Conservation (phyloP, 2,329 filamentous ascomycete species). For the Paracoccidioides lutzii region DNA sequence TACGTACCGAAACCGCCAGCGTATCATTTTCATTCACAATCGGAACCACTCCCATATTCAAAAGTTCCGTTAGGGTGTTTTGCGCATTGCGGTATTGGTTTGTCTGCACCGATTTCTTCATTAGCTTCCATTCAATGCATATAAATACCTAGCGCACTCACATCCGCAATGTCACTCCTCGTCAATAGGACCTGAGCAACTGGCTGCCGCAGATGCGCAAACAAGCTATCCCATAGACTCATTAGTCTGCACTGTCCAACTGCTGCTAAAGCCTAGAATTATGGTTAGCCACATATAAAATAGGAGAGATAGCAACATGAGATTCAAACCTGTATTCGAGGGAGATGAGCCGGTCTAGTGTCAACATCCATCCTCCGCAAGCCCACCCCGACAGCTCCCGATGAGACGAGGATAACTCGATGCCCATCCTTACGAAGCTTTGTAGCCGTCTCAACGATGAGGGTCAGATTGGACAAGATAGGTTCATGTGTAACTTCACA, state of each 20-base stretch:
- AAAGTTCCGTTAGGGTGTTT: constrained; percentile 79
- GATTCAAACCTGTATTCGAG: constrained; percentile 58
- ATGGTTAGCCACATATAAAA: constrained; percentile 5
- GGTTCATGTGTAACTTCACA: constrained; percentile 93
- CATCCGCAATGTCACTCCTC: constrained; percentile 89
- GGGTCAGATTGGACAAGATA: constrained; percentile 73
- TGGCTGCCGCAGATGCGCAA: constrained; percentile 74
- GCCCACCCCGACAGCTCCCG: constrained; percentile 89
- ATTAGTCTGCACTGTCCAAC: constrained; percentile 94
- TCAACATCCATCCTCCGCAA: constrained; percentile 80
- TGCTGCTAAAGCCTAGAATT: constrained; percentile 63
- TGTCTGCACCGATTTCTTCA: constrained; percentile 39
- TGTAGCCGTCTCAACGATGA: constrained; percentile 89
- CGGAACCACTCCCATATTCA: constrained; percentile 91
- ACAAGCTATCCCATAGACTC: constrained; percentile 88
- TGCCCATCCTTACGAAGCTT: constrained; percentile 82
- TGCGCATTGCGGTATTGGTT: constrained; percentile 94
- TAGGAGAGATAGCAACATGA: background rate
- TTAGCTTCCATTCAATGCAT: background rate
- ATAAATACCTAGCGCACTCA: constrained; percentile 30
- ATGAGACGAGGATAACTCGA: constrained; percentile 89
- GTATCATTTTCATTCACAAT: constrained; percentile 99
- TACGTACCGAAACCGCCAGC: constrained; percentile 60
- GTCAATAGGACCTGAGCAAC: constrained; percentile 92
- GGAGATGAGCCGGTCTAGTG: constrained; percentile 77